These are phyloP conservation scores for Jimgerdemannia flammicorona DNA, from an alignment of 192 early-diverging fungal species.

Conservation along the genomic window DNA sequence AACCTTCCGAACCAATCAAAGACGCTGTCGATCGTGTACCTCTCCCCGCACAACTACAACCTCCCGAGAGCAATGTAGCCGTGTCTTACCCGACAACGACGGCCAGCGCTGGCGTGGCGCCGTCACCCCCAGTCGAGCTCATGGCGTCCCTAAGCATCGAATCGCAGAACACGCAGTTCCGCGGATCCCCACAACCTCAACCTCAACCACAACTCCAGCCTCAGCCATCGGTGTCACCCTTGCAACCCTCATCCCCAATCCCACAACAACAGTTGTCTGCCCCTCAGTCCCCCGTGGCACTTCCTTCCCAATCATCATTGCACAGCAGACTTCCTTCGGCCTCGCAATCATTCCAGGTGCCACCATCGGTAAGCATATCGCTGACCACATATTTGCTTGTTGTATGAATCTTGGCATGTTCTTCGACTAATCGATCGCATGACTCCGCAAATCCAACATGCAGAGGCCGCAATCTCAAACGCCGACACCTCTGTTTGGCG, in stretches of 20 bases:
- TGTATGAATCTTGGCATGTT: too few relatives aligned
- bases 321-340: neutral
- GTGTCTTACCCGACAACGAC: neutral
- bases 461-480: conserved; percentile 8
- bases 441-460: neutral
- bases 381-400: too few relatives aligned
- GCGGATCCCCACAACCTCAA: neutral
- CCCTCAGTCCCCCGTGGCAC: neutral
- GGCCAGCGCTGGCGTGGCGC: neutral
- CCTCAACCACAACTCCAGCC: neutral
- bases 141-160: neutral
- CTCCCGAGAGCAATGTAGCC: neutral
- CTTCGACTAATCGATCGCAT: neutral
- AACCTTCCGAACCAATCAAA: neutral
- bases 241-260: neutral
- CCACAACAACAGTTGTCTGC: neutral
- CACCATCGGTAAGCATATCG: neutral
- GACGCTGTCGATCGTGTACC: neutral
- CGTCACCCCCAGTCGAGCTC: neutral
- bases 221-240: neutral
- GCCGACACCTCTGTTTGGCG: neutral
- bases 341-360: neutral
- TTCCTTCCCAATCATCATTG: neutral
- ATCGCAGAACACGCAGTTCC: neutral
- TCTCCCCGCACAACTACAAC: neutral